These are phyloP conservation scores for Erythrophleum fordii DNA, from an alignment of 306 rosid genomes.

Conservation along the genomic window DNA sequence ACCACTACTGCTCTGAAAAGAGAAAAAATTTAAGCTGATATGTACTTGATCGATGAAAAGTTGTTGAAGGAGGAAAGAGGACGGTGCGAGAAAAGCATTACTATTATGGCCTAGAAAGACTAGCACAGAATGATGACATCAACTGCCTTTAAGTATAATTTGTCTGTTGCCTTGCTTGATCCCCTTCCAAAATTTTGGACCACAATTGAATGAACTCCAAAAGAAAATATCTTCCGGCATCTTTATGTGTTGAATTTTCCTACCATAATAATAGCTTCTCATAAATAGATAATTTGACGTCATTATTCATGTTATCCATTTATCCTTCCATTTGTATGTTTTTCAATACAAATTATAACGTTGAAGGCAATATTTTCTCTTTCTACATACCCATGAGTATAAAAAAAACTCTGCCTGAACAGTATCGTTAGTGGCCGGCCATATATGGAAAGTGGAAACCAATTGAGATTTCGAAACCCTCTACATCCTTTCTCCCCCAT, in stretches of 20 bases:
- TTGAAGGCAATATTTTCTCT: slow-evolving; percentile 14
- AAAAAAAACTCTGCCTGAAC: slow-evolving; percentile 18
- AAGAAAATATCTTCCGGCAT: slow-evolving; percentile 45
- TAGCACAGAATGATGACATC: slow-evolving; percentile 46
- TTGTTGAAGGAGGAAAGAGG: slow-evolving; percentile 25
- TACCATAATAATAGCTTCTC: slow-evolving; percentile 38
- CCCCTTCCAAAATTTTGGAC: slow-evolving; percentile 48
- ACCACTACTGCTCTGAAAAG: slow-evolving; percentile 43
- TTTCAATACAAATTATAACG: not conserved
- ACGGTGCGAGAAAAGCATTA: slow-evolving; percentile 13
- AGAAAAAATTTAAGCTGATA: slow-evolving; percentile 31
- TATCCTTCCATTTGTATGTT: not conserved
- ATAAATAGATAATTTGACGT: slow-evolving; percentile 19
- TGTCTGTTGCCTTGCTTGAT: slow-evolving; percentile 51
- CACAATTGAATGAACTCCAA: slow-evolving; percentile 46
- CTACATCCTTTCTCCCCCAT: not conserved
- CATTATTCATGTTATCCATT: slow-evolving; percentile 19
- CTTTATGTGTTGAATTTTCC: slow-evolving; percentile 27
- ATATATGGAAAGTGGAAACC: slow-evolving; percentile 11
- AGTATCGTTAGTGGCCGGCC: slow-evolving; percentile 14
- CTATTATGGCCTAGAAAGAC: slow-evolving; percentile 37
- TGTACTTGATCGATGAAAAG: slow-evolving; percentile 28
- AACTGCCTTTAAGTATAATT: slow-evolving; percentile 48
- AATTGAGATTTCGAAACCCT: slow-evolving; percentile 26
- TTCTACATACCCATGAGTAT: not conserved